A percentile compares a stretch with the other conserved stretches of the same genome.
phyloP scores from a whole-genome alignment of 225 moss, liverwort and hornwort species.

The Climacium dendroides region DNA sequence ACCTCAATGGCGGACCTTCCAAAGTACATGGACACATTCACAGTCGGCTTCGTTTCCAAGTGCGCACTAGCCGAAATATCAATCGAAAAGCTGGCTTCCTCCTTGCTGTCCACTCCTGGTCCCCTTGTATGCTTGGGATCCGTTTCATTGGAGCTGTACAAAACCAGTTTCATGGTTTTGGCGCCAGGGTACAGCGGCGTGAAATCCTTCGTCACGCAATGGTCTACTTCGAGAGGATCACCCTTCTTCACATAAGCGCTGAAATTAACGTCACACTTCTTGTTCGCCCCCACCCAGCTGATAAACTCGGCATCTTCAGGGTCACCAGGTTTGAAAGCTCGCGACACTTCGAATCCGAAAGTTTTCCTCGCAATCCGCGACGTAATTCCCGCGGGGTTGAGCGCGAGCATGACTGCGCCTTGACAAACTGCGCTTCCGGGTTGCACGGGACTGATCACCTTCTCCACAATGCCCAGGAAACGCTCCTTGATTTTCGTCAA shows the following conservation, averaged over 20 bases:
- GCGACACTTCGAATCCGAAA: conserved; percentile 12
- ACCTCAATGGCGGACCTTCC: conserved; percentile 41
- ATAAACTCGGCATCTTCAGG: conserved; percentile 1
- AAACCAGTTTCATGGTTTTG: conserved; percentile 19
- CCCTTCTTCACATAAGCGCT: conserved; percentile 25
- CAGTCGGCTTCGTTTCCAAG: background rate
- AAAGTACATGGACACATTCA: conserved; percentile 48
- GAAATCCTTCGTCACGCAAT: conserved; percentile 25
- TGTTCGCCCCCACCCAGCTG: conserved; percentile 21
- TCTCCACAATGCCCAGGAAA: conserved; percentile 15
- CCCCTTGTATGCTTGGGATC: conserved; percentile 16
- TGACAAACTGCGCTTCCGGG: conserved; percentile 47
- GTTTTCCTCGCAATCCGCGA: conserved; percentile 53
- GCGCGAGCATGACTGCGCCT: conserved; percentile 47
- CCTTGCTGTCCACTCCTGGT: conserved; percentile 9
- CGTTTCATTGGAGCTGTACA: conserved; percentile 18
- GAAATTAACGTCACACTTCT: conserved; percentile 36
- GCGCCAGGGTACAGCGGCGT: conserved; percentile 19
- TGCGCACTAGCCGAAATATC: conserved; percentile 3
- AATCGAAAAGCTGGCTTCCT: conserved; percentile 36
- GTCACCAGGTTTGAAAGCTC: conserved; percentile 16
- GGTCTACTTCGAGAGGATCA: conserved; percentile 20
- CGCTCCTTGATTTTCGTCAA: conserved; percentile 19
- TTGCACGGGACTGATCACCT: conserved; percentile 31
- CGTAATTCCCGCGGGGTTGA: conserved; percentile 25